Conservation (phyloP, 352 stramenopile species). For the Albugo candida region DNA sequence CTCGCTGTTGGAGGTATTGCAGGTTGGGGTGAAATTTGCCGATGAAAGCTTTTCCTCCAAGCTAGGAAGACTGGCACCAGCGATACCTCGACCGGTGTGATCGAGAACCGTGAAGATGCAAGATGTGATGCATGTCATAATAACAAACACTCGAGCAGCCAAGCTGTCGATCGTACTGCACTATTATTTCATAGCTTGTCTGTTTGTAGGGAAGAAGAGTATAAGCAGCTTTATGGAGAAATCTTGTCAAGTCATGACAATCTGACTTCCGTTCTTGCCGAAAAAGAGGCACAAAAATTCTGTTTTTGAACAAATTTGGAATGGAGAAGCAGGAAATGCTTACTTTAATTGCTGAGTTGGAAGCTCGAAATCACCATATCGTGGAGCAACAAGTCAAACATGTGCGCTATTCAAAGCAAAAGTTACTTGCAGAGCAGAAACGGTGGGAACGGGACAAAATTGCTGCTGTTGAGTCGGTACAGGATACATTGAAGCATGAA, state of each 20-base stretch:
- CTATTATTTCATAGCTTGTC: slow-evolving; percentile 29
- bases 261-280: slow-evolving; percentile 13
- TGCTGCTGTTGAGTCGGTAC: slow-evolving; percentile 16
- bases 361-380: slow-evolving; percentile 20
- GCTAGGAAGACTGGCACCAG: neutral
- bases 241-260: slow-evolving; percentile 15
- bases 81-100: no score
- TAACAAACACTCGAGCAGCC: neutral
- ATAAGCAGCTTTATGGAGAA: slow-evolving; percentile 25
- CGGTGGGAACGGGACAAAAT: neutral
- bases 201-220: slow-evolving; percentile 36
- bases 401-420: neutral
- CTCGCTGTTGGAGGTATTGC: slow-evolving; percentile 27
- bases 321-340: slow-evolving; percentile 17
- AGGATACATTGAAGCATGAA: slow-evolving; percentile 25
- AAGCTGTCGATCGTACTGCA: slow-evolving; percentile 9
- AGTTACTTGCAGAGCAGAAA: neutral
- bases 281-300: slow-evolving; percentile 14
- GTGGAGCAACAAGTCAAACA: slow-evolving; percentile 20
- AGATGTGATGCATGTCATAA: no score
- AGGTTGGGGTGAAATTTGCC: slow-evolving; percentile 1
- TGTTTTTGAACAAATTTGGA: slow-evolving; percentile 19
- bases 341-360: slow-evolving; percentile 14
- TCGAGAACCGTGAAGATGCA: no score
- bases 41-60: neutral